These are phyloP conservation scores for Ophiostoma piceae DNA, from an alignment of 2,329 filamentous ascomycete genomes.

Conservation along the genomic window DNA sequence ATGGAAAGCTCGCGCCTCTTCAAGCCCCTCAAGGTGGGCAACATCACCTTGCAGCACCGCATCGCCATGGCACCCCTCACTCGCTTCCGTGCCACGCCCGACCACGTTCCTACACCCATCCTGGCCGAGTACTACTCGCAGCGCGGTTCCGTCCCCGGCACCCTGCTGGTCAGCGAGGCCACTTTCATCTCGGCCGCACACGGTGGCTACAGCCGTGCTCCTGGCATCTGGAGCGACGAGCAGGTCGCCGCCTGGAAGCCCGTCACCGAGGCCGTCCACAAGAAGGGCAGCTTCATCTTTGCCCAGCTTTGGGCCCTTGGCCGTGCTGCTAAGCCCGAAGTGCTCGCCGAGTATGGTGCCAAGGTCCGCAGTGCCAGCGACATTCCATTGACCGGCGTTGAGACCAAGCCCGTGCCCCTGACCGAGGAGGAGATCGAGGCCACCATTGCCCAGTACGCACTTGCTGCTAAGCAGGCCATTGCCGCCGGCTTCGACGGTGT, in stretches of 20 bases:
- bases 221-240: conserved; percentile 51
- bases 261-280: conserved; percentile 56
- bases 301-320: conserved; percentile 21
- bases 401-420: conserved; percentile 45
- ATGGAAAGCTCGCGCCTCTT: conserved; percentile 15
- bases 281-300: conserved; percentile 19
- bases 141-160: conserved; percentile 39
- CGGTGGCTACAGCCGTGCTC: conserved; percentile 42
- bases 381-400: conserved; percentile 4
- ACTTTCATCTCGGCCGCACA: conserved; percentile 39
- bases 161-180: conserved; percentile 42
- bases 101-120: conserved; percentile 27
- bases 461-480: conserved; percentile 50
- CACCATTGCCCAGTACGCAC: conserved; percentile 56
- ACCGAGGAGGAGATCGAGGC: conserved; percentile 59
- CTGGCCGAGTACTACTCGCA: conserved; percentile 43
- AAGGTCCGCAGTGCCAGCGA: conserved; percentile 15
- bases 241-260: conserved; percentile 56
- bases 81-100: conserved; percentile 43
- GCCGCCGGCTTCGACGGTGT: conserved; percentile 63
- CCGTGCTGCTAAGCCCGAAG: conserved; percentile 13
- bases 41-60: conserved; percentile 13
- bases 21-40: conserved; percentile 15
- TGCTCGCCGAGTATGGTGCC: background rate
- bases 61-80: conserved; percentile 45